Evolutionary conservation across 352 stramenopile genomes (phyloP), one percentile per base, ranked within the genome.

Genomic region (Globisporangium megalacanthum): DNA sequence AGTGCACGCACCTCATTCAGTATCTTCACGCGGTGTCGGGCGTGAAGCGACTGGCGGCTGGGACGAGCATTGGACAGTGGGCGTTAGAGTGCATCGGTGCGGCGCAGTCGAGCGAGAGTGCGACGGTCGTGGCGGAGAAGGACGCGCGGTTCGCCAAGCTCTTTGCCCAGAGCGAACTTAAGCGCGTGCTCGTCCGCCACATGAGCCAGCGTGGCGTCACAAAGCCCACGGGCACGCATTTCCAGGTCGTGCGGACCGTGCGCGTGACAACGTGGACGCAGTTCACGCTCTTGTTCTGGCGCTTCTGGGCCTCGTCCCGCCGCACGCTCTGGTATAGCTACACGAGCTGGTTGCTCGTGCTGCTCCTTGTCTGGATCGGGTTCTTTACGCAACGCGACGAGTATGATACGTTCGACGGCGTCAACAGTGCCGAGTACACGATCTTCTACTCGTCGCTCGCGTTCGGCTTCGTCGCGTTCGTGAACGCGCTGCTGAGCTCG

Each of bases 371-470:
- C 1, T 61, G 45, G 59, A 56, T 65, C 25, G 4, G 33, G 15
- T 48, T 56, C 35, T 63, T 58, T 15, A 29, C 14, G 31, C 45
- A 54, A 13, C 31, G 42, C 7, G 48, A 55, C 6, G 46, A 22
- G 60, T 70, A 67, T 35, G 50, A 62, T 20, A 69, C 64, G 5
- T 73, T 61, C 35, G 55, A 59, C 19, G 65, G 58, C 8, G 56
- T 67, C 15, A 65, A 70, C 33, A 29, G 25, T 15, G 68, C 68
- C 33, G 55, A 90, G 29, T 70, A 71, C n/a, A 68, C 87, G 14
- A 83, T 92, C 25, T 92, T 90, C 64, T 65, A 79, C 2, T 72
- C 74, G 6, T 77, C 86, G 14, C 46, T 88, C 56, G 90, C 93
- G 52, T 69, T 89, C 37, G 60, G 64, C 35, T 66, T 85, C 39